Base-by-base conservation (phyloP, 805 yeast genomes). In the Kodamaea laetipori region DNA sequence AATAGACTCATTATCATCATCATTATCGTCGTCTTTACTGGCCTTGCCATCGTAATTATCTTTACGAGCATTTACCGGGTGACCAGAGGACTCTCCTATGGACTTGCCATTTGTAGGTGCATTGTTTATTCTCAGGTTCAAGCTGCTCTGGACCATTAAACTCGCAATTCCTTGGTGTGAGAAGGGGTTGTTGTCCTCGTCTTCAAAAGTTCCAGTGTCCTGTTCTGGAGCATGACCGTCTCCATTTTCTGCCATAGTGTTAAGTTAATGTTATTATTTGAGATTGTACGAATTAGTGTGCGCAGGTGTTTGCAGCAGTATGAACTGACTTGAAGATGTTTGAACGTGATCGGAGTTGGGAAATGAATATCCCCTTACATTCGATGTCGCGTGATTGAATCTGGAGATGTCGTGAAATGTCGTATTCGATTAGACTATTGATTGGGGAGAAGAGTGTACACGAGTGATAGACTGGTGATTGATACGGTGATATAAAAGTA, bases 171-270 rank as follows among this genome's bases (percentile, higher is more conserved):
- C 66, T 41, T 55, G 54, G 47, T 53, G 56, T 33, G 63, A 55
- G 42, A 65, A 65, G 6, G 73, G 74, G 47, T 64, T 68, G 52
- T 69, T 69, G 46, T 69, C 74, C 46, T 67, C 71, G 26, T 62
- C 69, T 12, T 36, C 45, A 42, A 48, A 48, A 11, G 36, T 34
- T 13, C 32, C 35, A 37, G 26, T 25, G 8, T 37, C 39, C 10
- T 19, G 38, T 24, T 35, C 38, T 21, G 15, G 28, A 8, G 18
- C 27, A 17, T 15, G 18, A 12, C 19, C 23, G 3, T 8, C 27
- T 4, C 27, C 38, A 21, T 21, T 19, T 10, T 35, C 38, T 35
- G 38, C 5, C 38, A 35, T 35, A 13, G 10, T 13, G 9, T n/a
- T 4, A 9, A 24, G 10, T 19, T 9, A 17, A 4, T 19, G 12